These are phyloP conservation scores for Neoarthrinium moseri DNA, from an alignment of 2,329 filamentous ascomycete genomes.

Conservation along the genomic window DNA sequence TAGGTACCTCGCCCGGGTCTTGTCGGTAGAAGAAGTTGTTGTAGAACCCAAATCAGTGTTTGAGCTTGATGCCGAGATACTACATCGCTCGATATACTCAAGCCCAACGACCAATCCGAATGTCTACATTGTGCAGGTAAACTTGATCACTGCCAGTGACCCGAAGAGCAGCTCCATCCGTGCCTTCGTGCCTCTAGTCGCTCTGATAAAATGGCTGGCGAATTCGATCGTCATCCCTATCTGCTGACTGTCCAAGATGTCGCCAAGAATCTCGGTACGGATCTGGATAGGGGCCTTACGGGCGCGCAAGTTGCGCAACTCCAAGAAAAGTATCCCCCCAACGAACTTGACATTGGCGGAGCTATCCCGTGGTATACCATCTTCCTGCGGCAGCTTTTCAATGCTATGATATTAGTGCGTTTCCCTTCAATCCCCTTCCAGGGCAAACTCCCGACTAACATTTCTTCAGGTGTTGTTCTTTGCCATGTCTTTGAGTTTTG, in stretches of 20 bases:
- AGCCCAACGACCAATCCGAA: no score
- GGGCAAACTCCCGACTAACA: not conserved
- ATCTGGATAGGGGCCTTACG: constrained; percentile 66
- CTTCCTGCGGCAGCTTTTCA: constrained; percentile 69
- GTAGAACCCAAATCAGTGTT: not conserved
- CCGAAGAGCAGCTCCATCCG: constrained; percentile 7
- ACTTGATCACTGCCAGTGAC: constrained; percentile 12
- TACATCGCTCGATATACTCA: no score
- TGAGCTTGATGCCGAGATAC: no score
- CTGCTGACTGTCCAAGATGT: constrained; percentile 63
- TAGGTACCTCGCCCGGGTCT: constrained; percentile 1
- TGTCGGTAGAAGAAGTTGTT: not conserved
- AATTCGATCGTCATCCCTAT: constrained; percentile 57
- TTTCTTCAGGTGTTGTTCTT: constrained; percentile 66
- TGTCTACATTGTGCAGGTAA: no score
- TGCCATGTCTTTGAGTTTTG: constrained; percentile 71
- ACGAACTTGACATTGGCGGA: constrained; percentile 69
- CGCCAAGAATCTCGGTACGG: constrained; percentile 58
- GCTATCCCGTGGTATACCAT: constrained; percentile 72
- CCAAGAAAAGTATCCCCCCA: constrained; percentile 60
- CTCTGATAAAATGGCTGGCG: constrained; percentile 37
- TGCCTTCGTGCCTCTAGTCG: constrained; percentile 4
- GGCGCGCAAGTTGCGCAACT: constrained; percentile 58
- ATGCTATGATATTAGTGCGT: constrained; percentile 73
- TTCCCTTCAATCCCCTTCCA: not conserved